Evolutionary conservation across 257 asterid species (phyloP), one percentile per base, ranked within the genome.

Genomic region (Schizonepeta tenuifolia): DNA sequence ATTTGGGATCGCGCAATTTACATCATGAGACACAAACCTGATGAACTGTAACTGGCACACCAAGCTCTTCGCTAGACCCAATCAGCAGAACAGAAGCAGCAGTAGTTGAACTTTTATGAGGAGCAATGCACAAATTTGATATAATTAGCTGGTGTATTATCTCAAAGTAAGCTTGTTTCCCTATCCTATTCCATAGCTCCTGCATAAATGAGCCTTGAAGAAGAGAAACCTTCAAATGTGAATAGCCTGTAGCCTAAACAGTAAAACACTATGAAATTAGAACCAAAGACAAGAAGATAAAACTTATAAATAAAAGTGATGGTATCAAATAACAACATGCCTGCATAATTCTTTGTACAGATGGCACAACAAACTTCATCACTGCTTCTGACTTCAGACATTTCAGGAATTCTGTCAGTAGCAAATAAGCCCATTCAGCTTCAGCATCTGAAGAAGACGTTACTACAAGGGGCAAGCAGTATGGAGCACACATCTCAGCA

Each of bases 201-300:
- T 86, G 90, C 88, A 94, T 88, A 84, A 94, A 94, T 51, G 98
- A 94, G 70, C 95, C 97, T 94, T 94, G 98, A 78, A 94, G 99
- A 86, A 91, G 95, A 88, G 97, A 91, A 81, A 92, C 92, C 88
- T 94, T 94, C 90, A 94, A 81, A 72, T 75, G 97, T 64, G 97
- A 89, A 82, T 85, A 77, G 65, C 87, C 91, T 53, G 93, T 76
- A 75, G 86, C 91, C 99, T 94, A 88, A 72, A 79, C n/a, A 83
- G 77, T 71, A 78, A 72, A 75, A 22, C 74, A 51, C 28, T 51
- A 46, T 46, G 69, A 65, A 65, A 63, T 64, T 73, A 74, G 77
- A 72, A 75, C 61, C 78, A 69, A 40, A 40, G 54, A 50, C n/a
- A 58, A 43, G 46, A 69, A 51, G 33, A 56, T 67, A 68, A 46